Conservation (phyloP, 2,329 filamentous ascomycete species). For the Claviceps sp. region DNA sequence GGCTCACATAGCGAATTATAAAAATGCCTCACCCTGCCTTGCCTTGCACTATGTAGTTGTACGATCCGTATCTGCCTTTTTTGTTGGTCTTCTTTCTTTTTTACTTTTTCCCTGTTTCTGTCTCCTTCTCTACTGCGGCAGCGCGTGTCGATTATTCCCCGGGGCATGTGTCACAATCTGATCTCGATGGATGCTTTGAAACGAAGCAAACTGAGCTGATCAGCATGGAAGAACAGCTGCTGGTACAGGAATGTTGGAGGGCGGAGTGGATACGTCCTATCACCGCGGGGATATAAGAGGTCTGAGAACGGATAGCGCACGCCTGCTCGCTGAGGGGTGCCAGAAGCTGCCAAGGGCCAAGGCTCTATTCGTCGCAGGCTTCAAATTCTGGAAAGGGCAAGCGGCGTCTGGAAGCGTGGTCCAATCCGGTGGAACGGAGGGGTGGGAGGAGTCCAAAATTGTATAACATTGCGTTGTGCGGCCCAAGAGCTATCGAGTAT, state of each 20-base stretch:
- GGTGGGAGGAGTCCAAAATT: background rate
- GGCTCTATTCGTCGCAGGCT: background rate
- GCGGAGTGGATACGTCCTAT: no score
- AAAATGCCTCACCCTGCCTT: background rate
- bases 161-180: background rate
- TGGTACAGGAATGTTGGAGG: background rate
- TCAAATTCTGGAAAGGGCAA: no score
- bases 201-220: background rate
- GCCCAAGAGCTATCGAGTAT: background rate
- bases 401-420: no score
- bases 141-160: background rate
- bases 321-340: no score
- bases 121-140: background rate
- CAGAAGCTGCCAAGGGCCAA: no score
- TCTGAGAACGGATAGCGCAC: no score
- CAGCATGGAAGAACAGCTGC: background rate
- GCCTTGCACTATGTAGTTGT: background rate
- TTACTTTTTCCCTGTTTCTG: background rate
- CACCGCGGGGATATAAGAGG: no score
- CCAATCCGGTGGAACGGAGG: no score
- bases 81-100: background rate
- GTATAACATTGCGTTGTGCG: background rate
- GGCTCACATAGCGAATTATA: slow-evolving; percentile 2
- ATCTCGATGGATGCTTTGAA: background rate
- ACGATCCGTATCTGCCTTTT: background rate